A percentile compares a stretch with the other conserved stretches of the same genome.
These are phyloP conservation scores for Trichoderma oligosporum DNA, from an alignment of 2,329 filamentous ascomycete species.

Conservation along the genomic window DNA sequence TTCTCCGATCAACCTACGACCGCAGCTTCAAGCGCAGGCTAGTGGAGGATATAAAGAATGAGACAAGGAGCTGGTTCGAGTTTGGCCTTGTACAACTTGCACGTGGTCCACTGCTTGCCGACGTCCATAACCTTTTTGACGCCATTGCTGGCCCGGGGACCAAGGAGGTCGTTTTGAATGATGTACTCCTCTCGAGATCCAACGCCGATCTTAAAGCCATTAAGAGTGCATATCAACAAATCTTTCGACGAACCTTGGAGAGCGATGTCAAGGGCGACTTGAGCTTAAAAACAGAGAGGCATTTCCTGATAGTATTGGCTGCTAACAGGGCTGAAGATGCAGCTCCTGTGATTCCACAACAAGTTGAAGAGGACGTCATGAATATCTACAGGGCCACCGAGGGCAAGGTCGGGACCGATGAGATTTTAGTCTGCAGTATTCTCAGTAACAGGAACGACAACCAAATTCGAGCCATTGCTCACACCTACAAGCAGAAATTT, in stretches of 20 bases:
- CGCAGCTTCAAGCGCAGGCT: slow-evolving; percentile 63
- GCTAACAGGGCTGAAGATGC: slow-evolving; percentile 75
- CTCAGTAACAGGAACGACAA: slow-evolving; percentile 71
- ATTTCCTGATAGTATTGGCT: slow-evolving; percentile 78
- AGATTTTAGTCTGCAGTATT: slow-evolving; percentile 74
- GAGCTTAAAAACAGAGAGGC: slow-evolving; percentile 77
- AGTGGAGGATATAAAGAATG: slow-evolving; percentile 69
- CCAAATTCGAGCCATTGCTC: slow-evolving; percentile 77
- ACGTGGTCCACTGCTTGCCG: slow-evolving; percentile 73
- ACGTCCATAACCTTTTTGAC: slow-evolving; percentile 65
- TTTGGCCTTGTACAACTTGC: slow-evolving; percentile 70
- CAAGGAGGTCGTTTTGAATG: slow-evolving; percentile 81
- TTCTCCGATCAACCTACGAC: slow-evolving; percentile 64
- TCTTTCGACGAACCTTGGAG: slow-evolving; percentile 64
- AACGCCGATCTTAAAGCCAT: slow-evolving; percentile 89
- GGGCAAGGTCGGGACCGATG: slow-evolving; percentile 68
- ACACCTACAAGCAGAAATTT: slow-evolving; percentile 71
- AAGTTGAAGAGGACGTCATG: slow-evolving; percentile 71
- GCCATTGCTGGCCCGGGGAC: slow-evolving; percentile 79
- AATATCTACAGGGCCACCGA: slow-evolving; percentile 75
- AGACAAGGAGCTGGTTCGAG: slow-evolving; percentile 72
- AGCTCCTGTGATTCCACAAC: slow-evolving; percentile 65
- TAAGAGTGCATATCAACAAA: slow-evolving; percentile 69
- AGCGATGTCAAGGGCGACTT: slow-evolving; percentile 72
- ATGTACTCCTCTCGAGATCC: slow-evolving; percentile 74